These are phyloP conservation scores for Pseudocercospora musae DNA, from an alignment of 2,329 filamentous ascomycete genomes.

Conservation along the genomic window DNA sequence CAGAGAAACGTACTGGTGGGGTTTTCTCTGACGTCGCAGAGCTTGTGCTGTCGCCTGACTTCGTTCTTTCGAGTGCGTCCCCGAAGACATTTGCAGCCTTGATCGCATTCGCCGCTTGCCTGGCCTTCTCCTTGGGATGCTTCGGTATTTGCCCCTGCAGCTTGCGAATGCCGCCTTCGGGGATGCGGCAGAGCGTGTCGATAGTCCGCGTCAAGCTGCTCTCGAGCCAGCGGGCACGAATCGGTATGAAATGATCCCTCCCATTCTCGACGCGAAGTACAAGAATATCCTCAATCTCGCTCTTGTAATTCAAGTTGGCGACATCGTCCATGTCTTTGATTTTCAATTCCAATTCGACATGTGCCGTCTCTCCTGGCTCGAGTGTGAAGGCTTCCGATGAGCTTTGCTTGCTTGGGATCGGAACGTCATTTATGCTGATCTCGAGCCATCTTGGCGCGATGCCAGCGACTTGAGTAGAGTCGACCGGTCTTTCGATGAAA, in stretches of 20 bases:
- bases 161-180: constrained; percentile 73
- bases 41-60: constrained; percentile 4
- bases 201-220: constrained; percentile 81
- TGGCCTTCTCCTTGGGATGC: constrained; percentile 22
- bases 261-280: constrained; percentile 80
- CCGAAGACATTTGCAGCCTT: constrained; percentile 16
- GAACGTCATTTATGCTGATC: constrained; percentile 41
- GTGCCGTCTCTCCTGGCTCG: constrained; percentile 78
- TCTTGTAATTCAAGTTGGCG: constrained; percentile 63
- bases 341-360: constrained; percentile 64
- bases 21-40: constrained; percentile 16
- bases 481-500: constrained; percentile 69
- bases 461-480: constrained; percentile 43
- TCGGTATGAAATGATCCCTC: constrained; percentile 84
- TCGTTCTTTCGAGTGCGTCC: constrained; percentile 4
- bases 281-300: constrained; percentile 76
- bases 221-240: constrained; percentile 74
- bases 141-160: constrained; percentile 55
- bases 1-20: constrained; percentile 66
- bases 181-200: constrained; percentile 82
- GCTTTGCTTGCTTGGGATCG: constrained; percentile 20
- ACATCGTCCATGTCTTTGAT: constrained; percentile 64
- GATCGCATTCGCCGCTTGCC: constrained; percentile 15
- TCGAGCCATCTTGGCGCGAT: constrained; percentile 65
- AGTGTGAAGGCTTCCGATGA: constrained; percentile 58